A percentile compares a stretch with the other conserved stretches of the same genome.
Evolutionary conservation across 129 eudicot genomes (phyloP).

Genomic region (Pulicaria dysenterica): DNA sequence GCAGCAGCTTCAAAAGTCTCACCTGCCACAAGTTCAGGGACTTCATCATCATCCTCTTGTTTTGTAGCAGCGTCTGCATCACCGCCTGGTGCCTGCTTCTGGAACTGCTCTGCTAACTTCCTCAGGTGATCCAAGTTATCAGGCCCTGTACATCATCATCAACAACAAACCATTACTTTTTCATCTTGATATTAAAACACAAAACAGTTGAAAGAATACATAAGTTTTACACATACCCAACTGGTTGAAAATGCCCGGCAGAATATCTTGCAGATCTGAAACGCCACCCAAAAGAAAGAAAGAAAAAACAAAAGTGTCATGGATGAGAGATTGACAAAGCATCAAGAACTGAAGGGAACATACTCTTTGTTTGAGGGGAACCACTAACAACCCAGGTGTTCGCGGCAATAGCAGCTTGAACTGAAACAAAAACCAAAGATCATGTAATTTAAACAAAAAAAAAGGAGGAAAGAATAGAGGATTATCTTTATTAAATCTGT

Average conservation of each 20-base stretch:
- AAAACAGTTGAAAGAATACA: not conserved
- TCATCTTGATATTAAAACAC: not conserved
- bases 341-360: not conserved
- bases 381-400: constrained; percentile 82
- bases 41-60: constrained; percentile 66
- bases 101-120: constrained; percentile 66
- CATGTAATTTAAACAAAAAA: not conserved
- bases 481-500: not conserved
- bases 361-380: constrained; percentile 66
- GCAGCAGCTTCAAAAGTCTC: constrained; percentile 80
- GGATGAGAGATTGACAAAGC: not conserved
- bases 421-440: constrained; percentile 21
- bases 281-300: not conserved
- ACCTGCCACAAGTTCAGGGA: constrained; percentile 67
- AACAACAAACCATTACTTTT: not conserved
- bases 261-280: constrained; percentile 62
- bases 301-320: not conserved
- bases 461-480: not conserved
- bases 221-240: constrained; percentile 43
- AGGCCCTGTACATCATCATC: constrained; percentile 46
- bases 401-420: constrained; percentile 69
- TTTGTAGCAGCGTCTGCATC: constrained; percentile 33
- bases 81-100: constrained; percentile 54
- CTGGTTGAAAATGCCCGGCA: constrained; percentile 59
- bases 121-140: constrained; percentile 72